These are phyloP conservation scores for Samsoniella hepiali DNA, from an alignment of 2,329 filamentous ascomycete species.

Conservation along the genomic window DNA sequence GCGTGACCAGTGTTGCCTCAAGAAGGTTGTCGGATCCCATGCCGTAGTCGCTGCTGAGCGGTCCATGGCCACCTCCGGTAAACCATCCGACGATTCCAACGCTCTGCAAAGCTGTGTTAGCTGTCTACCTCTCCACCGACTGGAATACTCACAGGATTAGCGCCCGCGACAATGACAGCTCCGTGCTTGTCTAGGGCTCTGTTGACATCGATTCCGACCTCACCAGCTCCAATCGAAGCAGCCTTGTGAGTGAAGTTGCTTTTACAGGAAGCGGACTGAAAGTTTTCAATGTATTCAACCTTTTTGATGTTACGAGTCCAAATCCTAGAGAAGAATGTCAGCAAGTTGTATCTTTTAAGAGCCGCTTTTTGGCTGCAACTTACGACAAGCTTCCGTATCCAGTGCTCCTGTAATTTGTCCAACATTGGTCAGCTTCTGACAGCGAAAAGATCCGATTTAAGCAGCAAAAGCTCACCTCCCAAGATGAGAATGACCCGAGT, in stretches of 20 bases:
- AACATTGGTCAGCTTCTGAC: not conserved
- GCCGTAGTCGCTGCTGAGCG: constrained; percentile 33
- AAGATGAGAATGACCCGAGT: constrained; percentile 23
- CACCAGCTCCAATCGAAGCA: constrained; percentile 11
- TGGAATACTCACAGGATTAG: constrained; percentile 1
- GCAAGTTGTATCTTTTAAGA: not conserved
- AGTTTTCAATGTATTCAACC: constrained; percentile 16
- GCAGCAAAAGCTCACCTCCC: not conserved
- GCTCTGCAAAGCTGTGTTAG: constrained; percentile 5
- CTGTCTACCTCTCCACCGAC: not conserved
- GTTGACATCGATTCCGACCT: constrained; percentile 12
- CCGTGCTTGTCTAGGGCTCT: constrained; percentile 8
- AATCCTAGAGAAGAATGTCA: not conserved
- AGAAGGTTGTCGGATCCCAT: constrained; percentile 40
- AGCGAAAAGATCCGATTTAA: too few relatives aligned
- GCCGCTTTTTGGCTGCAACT: not conserved
- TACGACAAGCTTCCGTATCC: constrained; percentile 15
- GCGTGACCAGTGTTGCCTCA: constrained; percentile 35
- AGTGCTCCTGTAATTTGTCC: constrained; percentile 4
- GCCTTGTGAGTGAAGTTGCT: constrained; percentile 7
- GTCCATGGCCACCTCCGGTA: constrained; percentile 37
- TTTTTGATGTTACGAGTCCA: constrained; percentile 12
- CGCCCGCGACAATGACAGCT: constrained; percentile 13
- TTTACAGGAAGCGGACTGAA: constrained; percentile 1
- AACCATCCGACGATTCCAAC: constrained; percentile 31